Percentiles rank a stretch among this genome's conserved stretches.
Conservation (phyloP, 805 yeast genomes). For the Tetrapisispora phaffii region DNA sequence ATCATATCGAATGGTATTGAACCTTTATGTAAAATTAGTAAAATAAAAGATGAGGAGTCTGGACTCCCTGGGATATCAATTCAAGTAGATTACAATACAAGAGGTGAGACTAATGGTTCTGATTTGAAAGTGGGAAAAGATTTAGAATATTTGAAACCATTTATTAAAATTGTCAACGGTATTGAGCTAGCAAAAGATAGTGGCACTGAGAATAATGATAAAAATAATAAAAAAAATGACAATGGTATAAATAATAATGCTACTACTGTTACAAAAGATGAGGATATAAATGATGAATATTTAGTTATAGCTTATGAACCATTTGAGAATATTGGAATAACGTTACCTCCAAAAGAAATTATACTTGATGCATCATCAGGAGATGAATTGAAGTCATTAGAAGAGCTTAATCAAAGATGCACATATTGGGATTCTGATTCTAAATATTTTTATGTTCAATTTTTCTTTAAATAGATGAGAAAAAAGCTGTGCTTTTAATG, state of each 20-base stretch:
- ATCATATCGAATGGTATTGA: constrained; percentile 15
- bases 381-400: constrained; percentile 25
- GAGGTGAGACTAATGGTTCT: constrained; percentile 26
- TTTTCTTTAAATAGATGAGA: constrained; percentile 36
- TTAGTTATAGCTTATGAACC: constrained; percentile 83
- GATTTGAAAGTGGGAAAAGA: not conserved
- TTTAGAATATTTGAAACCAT: constrained; percentile 38
- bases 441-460: constrained; percentile 59
- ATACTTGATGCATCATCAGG: constrained; percentile 26
- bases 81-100: constrained; percentile 37
- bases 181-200: constrained; percentile 50
- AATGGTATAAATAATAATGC: not conserved
- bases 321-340: constrained; percentile 69
- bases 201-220: not conserved
- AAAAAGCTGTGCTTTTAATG: not conserved
- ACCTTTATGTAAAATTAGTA: constrained; percentile 61
- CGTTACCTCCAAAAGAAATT: constrained; percentile 51
- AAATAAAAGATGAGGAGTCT: constrained; percentile 54
- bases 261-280: not conserved
- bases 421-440: constrained; percentile 66
- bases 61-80: constrained; percentile 56
- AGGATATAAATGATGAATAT: constrained; percentile 35
- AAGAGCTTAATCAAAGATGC: constrained; percentile 36
- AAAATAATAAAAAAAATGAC: not conserved
- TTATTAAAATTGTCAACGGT: constrained; percentile 60